Evolutionary conservation across 2,329 filamentous ascomycete genomes (phyloP).

Genomic region (Aspergillus sp.): DNA sequence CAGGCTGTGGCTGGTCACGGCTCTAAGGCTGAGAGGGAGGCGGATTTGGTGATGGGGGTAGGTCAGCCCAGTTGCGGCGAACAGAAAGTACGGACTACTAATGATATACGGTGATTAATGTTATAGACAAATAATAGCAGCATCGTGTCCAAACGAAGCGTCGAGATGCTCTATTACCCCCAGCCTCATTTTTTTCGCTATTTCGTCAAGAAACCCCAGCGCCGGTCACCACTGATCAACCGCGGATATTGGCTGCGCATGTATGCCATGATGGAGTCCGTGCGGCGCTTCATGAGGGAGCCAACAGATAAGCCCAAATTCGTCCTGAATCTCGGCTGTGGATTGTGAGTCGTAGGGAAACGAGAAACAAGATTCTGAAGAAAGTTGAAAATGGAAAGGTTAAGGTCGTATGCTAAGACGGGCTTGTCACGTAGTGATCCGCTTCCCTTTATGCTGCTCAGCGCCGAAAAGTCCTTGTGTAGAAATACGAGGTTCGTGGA

Average conservation of each 20-base stretch:
- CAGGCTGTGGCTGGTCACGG: conserved; percentile 10
- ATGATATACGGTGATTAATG: not conserved
- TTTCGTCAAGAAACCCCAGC: conserved; percentile 76
- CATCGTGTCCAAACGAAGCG: conserved; percentile 84
- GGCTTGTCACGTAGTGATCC: conserved; percentile 57
- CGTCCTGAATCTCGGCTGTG: conserved; percentile 78
- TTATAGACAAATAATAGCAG: conserved; percentile 77
- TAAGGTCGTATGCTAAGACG: conserved; percentile 19
- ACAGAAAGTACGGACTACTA: not conserved
- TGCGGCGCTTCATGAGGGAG: conserved; percentile 62
- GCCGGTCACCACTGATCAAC: conserved; percentile 82
- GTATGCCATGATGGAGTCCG: conserved; percentile 67
- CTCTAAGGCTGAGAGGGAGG: conserved; percentile 34
- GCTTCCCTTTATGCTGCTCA: conserved; percentile 73
- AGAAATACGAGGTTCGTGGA: conserved; percentile 63
- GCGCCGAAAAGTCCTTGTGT: conserved; percentile 54
- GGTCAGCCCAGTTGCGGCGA: conserved; percentile 14
- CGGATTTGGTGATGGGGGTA: conserved; percentile 49
- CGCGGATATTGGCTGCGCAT: conserved; percentile 82
- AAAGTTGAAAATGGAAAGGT: conserved; percentile 1
- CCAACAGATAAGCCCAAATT: conserved; percentile 54
- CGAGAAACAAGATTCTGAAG: too few relatives aligned
- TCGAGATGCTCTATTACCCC: conserved; percentile 78
- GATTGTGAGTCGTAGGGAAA: conserved; percentile 59
- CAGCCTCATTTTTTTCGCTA: conserved; percentile 79